A percentile compares a stretch with the other conserved stretches of the same genome.
Conservation (phyloP, 352 stramenopile genomes). For the Phytopythium delawarense region DNA sequence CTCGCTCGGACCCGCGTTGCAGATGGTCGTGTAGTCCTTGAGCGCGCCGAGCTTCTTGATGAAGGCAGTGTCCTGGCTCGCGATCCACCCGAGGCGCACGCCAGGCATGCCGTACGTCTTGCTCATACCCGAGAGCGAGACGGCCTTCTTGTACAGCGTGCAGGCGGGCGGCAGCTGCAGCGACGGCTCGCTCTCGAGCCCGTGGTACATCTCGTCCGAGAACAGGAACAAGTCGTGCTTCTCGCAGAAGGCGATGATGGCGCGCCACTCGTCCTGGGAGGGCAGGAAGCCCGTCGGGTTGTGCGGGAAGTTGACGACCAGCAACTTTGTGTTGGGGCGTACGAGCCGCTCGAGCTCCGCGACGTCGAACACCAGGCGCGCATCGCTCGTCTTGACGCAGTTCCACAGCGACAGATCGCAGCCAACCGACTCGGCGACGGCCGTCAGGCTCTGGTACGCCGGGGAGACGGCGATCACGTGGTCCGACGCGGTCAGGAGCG, state of each 20-base stretch:
- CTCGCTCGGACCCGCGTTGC: constrained; percentile 45
- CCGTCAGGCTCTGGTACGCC: constrained; percentile 49
- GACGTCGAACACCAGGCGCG: constrained; percentile 30
- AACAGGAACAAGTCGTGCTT: constrained; percentile 45
- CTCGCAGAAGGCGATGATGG: constrained; percentile 36
- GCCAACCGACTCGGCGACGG: constrained; percentile 30
- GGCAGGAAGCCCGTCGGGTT: constrained; percentile 61
- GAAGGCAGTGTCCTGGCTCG: constrained; percentile 26
- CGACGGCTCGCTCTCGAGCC: constrained; percentile 25
- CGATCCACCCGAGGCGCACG: constrained; percentile 58
- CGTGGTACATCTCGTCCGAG: constrained; percentile 68
- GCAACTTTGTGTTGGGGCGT: constrained; percentile 43
- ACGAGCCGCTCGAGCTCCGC: constrained; percentile 33
- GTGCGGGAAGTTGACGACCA: constrained; percentile 76
- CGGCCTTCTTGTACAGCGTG: constrained; percentile 38
- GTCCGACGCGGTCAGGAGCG: constrained; percentile 39
- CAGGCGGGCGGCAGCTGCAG: constrained; percentile 24
- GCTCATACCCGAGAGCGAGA: constrained; percentile 52
- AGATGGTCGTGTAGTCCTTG: constrained; percentile 82
- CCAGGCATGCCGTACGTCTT: constrained; percentile 55
- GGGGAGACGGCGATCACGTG: constrained; percentile 46
- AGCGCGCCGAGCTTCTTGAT: constrained; percentile 28
- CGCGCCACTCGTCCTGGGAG: constrained; percentile 25
- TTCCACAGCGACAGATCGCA: constrained; percentile 37
- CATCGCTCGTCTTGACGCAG: constrained; percentile 13